Evolutionary conservation across 2,329 filamentous ascomycete species (phyloP).

Genomic region (Phoma sp.): DNA sequence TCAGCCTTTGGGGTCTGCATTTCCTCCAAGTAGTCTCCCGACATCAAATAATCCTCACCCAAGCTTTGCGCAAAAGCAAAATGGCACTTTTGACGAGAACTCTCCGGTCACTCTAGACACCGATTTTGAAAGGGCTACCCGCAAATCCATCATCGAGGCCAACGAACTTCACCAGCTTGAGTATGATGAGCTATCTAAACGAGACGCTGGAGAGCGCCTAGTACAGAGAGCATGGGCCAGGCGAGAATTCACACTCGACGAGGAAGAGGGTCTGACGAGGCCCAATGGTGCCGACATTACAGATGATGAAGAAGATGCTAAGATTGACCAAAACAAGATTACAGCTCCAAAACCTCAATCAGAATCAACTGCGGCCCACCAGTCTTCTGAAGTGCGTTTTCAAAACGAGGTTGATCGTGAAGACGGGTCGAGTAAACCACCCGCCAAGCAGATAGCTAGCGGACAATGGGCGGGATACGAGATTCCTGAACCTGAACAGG

Average conservation of each 20-base stretch:
- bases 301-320: conserved; percentile 12
- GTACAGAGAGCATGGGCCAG: conserved; percentile 73
- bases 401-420: conserved; percentile 75
- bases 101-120: conserved; percentile 32
- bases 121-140: conserved; percentile 29
- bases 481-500: conserved; percentile 78
- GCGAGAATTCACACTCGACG: conserved; percentile 81
- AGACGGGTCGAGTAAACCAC: conserved; percentile 72
- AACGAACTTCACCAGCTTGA: conserved; percentile 17
- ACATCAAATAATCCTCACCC: conserved; percentile 22
- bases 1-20: conserved; percentile 55
- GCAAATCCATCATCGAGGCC: conserved; percentile 23
- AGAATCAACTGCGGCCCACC: conserved; percentile 63
- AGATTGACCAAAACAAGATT: conserved; percentile 4
- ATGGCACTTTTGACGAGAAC: conserved; percentile 39
- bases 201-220: conserved; percentile 29
- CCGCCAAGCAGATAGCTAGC: conserved; percentile 69
- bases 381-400: conserved; percentile 80
- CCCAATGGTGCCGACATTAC: conserved; percentile 28
- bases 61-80: conserved; percentile 40
- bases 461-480: conserved; percentile 80
- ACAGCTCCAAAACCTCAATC: conserved; percentile 8
- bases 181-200: conserved; percentile 2
- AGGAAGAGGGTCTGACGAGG: conserved; percentile 72
- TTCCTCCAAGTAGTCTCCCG: conserved; percentile 47